Percentiles rank a stretch among this genome's conserved stretches.
phyloP scores from a whole-genome alignment of 495 filamentous ascomycete genomes.

The Neurospora sp. region DNA sequence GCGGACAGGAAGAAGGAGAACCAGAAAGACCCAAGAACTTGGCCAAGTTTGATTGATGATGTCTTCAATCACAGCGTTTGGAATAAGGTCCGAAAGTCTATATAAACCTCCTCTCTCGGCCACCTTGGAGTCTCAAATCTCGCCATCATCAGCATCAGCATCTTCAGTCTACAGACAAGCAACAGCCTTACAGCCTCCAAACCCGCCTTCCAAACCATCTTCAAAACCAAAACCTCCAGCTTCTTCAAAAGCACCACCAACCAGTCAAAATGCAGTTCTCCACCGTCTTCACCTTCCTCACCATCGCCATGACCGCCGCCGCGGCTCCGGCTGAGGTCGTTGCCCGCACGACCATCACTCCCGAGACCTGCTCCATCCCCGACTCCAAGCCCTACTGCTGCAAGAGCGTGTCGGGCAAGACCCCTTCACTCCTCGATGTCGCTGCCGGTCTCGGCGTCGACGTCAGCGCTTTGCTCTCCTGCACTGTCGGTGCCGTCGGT shows the following conservation, averaged over 20 bases:
- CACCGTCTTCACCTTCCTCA: slow-evolving; percentile 13
- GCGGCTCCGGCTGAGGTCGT: slow-evolving; percentile 2
- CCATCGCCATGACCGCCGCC: slow-evolving; percentile 14
- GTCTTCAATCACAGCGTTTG: background rate
- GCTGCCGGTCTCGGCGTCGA: background rate
- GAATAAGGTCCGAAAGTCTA: background rate
- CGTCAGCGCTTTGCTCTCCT: background rate
- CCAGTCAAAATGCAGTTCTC: slow-evolving; percentile 16
- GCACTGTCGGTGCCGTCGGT: background rate
- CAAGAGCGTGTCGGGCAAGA: background rate
- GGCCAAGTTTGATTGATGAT: background rate
- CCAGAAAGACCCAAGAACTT: background rate
- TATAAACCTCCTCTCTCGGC: slow-evolving; percentile 4
- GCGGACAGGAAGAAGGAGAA: background rate
- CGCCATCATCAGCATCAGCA: slow-evolving; percentile 10
- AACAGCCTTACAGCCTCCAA: background rate
- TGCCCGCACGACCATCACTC: slow-evolving; percentile 2
- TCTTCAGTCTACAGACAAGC: background rate
- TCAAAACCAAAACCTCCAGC: background rate
- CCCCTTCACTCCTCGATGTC: too few relatives aligned
- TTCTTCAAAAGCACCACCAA: background rate
- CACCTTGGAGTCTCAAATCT: background rate
- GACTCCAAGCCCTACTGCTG: slow-evolving; percentile 8
- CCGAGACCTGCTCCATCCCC: background rate
- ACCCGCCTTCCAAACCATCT: background rate